Conservation (phyloP, 2,329 filamentous ascomycete genomes). For the Fusarium pininemorale region DNA sequence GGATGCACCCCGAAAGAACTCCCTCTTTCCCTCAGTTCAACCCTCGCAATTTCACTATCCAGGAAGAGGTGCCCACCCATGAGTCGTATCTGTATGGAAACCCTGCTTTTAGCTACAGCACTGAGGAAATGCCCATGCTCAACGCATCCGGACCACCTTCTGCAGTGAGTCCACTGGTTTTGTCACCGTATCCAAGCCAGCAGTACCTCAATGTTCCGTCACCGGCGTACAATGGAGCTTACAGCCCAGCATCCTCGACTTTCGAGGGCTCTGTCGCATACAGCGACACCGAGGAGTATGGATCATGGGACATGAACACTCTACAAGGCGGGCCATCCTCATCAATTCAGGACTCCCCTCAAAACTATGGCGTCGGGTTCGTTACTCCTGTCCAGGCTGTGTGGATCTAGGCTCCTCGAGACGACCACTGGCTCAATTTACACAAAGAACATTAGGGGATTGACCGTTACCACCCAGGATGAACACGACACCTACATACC, state of each 20-base stretch:
- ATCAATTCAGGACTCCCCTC: slow-evolving; percentile 55
- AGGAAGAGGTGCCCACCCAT: slow-evolving; percentile 55
- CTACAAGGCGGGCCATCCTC: slow-evolving; percentile 57
- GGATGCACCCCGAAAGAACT: slow-evolving; percentile 67
- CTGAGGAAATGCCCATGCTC: slow-evolving; percentile 68
- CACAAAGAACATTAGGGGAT: slow-evolving; percentile 58
- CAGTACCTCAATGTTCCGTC: slow-evolving; percentile 73
- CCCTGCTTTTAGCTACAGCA: slow-evolving; percentile 70
- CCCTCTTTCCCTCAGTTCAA: slow-evolving; percentile 70
- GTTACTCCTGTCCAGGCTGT: slow-evolving; percentile 70
- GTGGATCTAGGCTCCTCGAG: slow-evolving; percentile 63
- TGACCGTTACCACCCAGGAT: slow-evolving; percentile 65
- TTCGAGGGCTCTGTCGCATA: slow-evolving; percentile 70
- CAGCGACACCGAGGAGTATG: slow-evolving; percentile 69
- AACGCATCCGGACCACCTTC: slow-evolving; percentile 55
- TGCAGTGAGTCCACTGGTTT: slow-evolving; percentile 63
- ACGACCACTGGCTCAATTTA: slow-evolving; percentile 51
- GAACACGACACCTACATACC: slow-evolving; percentile 56
- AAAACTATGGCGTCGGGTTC: slow-evolving; percentile 63
- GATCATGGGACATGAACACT: slow-evolving; percentile 57
- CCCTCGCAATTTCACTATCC: slow-evolving; percentile 62
- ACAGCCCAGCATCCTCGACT: slow-evolving; percentile 70
- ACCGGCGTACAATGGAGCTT: slow-evolving; percentile 65
- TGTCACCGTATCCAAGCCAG: slow-evolving; percentile 63
- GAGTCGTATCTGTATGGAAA: slow-evolving; percentile 64